Conservation (phyloP, 495 filamentous ascomycete species). For the Penicillium subrubescens region DNA sequence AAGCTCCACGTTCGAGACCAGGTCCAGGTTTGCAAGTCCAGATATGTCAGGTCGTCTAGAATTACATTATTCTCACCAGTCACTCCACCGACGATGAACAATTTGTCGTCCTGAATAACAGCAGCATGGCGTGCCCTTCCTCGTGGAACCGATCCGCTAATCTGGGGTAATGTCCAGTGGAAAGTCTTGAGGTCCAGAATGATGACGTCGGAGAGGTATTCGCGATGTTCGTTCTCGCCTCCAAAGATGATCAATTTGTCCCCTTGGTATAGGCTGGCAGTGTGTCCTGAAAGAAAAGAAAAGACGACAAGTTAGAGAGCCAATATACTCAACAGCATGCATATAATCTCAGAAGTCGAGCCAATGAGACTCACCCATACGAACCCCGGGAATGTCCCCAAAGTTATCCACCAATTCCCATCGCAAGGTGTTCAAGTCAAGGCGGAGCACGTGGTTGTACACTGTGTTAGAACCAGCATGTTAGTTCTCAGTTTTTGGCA, state of each 20-base stretch:
- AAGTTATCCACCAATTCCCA: slow-evolving; percentile 98
- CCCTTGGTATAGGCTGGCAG: slow-evolving; percentile 90
- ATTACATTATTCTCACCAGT: slow-evolving; percentile 85
- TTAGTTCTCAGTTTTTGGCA: neutral
- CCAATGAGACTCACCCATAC: slow-evolving; percentile 73
- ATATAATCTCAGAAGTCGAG: slow-evolving; percentile 26
- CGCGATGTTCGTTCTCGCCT: slow-evolving; percentile 95
- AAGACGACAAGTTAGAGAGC: neutral
- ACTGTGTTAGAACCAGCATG: slow-evolving; percentile 51
- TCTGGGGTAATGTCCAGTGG: slow-evolving; percentile 88
- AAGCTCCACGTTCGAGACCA: slow-evolving; percentile 98
- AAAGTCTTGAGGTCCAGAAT: slow-evolving; percentile 93
- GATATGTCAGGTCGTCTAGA: slow-evolving; percentile 91
- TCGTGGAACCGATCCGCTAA: slow-evolving; percentile 79
- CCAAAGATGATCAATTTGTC: slow-evolving; percentile 95
- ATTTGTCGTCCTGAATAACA: slow-evolving; percentile 91
- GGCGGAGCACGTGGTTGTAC: slow-evolving; percentile 92
- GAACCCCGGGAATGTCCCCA: slow-evolving; percentile 95
- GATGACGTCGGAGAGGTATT: slow-evolving; percentile 92
- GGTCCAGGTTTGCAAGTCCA: slow-evolving; percentile 95
- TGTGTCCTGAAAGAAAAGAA: slow-evolving; percentile 67
- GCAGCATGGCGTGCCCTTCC: slow-evolving; percentile 92
- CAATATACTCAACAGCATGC: neutral
- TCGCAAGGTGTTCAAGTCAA: slow-evolving; percentile 82
- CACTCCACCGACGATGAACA: slow-evolving; percentile 91